Evolutionary conservation across 306 rosid genomes (phyloP), one percentile per base, ranked within the genome.

Genomic region (Inga laurina): DNA sequence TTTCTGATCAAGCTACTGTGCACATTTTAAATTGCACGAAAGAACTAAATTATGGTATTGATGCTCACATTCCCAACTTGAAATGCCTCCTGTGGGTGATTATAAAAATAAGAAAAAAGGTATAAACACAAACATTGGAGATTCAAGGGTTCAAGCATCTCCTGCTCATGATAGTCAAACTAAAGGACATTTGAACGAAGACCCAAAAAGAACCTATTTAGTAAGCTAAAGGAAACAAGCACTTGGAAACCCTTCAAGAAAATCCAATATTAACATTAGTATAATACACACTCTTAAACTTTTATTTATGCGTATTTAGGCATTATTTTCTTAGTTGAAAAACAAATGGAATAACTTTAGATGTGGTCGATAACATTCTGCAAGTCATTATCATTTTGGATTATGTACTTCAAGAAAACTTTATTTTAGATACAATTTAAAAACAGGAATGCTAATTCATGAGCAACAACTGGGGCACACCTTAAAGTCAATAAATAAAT

Each of bases 21-120:
- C 43, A 65, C 70, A 65, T 32, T 65, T 65, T 13, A 5, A 65
- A 65, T 5, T 65, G 70, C 41, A 65, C 30, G 8, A 65, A 65
- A 65, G n/a, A 65, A 65, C 70, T 65, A 32, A 65, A 66, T 13
- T 66, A 14, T 34, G 70, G 70, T 32, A 64, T 64, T 64, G 71
- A 15, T 34, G 2, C 41, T 65, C 41, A 65, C 71, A 66, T 34
- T 22, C 44, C 71, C 19, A 66, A 66, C 44, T 15, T 32, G 71
- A 10, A 32, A 22, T 15, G 43, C 44, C 71, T 66, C 71, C 71
- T 66, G 43, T 34, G 12, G 21, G 34, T 30, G 44, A 32, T 32
- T 32, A 34, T 66, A 66, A 66, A 15, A 32, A 66, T 35, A 65
- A n/a, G 30, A 21, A 49, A 14, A 48, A 16, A 13, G 5, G 15